A percentile compares a stretch with the other conserved stretches of the same genome.
Conservation (phyloP, 2,329 filamentous ascomycete genomes). For the Chrysosporium queenslandicum region DNA sequence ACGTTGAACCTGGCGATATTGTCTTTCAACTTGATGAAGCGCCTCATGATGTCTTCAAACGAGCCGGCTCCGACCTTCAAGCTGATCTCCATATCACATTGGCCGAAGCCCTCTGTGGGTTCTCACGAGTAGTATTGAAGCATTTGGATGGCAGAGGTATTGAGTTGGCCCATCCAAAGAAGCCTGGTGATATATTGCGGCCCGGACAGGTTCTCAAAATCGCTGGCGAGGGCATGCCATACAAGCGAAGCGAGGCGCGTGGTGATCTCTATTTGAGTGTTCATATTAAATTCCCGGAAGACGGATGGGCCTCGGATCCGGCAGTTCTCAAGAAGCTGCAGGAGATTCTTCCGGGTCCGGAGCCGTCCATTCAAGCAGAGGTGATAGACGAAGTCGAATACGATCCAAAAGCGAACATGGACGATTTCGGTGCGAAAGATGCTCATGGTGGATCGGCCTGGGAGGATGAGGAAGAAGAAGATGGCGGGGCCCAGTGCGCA, state of each 20-base stretch:
- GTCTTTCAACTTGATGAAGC: conserved; percentile 79
- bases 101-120: conserved; percentile 74
- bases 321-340: conserved; percentile 58
- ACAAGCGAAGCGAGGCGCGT: conserved; percentile 70
- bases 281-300: conserved; percentile 77
- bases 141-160: conserved; percentile 93
- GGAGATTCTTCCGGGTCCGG: conserved; percentile 61
- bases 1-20: conserved; percentile 83
- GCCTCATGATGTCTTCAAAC: conserved; percentile 68
- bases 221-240: conserved; percentile 83
- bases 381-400: conserved; percentile 81
- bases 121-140: conserved; percentile 79
- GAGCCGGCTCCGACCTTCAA: conserved; percentile 73
- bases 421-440: conserved; percentile 49
- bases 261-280: conserved; percentile 83
- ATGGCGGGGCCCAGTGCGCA: conserved; percentile 38
- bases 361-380: conserved; percentile 54
- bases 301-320: conserved; percentile 70
- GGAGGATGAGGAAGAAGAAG: conserved; percentile 42
- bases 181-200: conserved; percentile 67
- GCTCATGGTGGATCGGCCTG: conserved; percentile 35
- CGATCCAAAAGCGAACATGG: conserved; percentile 70
- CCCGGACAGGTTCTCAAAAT: conserved; percentile 82
- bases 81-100: conserved; percentile 73
- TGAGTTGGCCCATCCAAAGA: conserved; percentile 62